These are phyloP conservation scores for Massariosphaeria phaeospora DNA, from an alignment of 495 filamentous ascomycete species.

Conservation along the genomic window DNA sequence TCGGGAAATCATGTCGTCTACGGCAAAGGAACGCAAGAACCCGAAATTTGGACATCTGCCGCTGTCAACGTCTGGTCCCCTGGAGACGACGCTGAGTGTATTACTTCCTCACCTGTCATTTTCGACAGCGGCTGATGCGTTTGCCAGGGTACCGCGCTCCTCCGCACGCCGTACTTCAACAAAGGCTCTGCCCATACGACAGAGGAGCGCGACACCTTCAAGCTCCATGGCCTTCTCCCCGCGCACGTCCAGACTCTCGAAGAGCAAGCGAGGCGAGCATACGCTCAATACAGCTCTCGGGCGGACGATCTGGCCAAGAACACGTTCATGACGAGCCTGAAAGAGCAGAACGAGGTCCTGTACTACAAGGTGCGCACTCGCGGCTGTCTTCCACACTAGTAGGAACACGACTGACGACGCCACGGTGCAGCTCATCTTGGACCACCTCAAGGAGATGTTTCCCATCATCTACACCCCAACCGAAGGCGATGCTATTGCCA, in stretches of 20 bases:
- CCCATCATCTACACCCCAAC: slow-evolving; percentile 85
- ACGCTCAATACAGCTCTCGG: slow-evolving; percentile 66
- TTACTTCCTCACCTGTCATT: neutral
- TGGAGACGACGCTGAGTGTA: slow-evolving; percentile 53
- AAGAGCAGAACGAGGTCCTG: slow-evolving; percentile 75
- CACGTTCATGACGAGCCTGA: slow-evolving; percentile 75
- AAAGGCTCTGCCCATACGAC: slow-evolving; percentile 74
- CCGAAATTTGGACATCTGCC: slow-evolving; percentile 56
- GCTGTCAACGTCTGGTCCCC: slow-evolving; percentile 58
- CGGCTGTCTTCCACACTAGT: too few relatives aligned
- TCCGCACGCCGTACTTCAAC: slow-evolving; percentile 70
- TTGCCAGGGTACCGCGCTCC: slow-evolving; percentile 54
- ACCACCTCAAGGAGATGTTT: slow-evolving; percentile 80
- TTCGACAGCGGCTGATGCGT: neutral
- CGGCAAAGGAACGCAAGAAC: slow-evolving; percentile 12
- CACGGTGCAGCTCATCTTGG: slow-evolving; percentile 59
- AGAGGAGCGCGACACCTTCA: slow-evolving; percentile 64
- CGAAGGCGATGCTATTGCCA: slow-evolving; percentile 84
- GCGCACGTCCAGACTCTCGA: slow-evolving; percentile 71
- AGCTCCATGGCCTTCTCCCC: slow-evolving; percentile 67
- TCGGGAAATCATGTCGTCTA: neutral
- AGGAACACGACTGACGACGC: too few relatives aligned
- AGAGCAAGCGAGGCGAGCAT: slow-evolving; percentile 71
- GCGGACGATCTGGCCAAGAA: slow-evolving; percentile 66
- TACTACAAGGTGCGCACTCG: too few relatives aligned